These are phyloP conservation scores for Candida montana DNA, from an alignment of 805 yeast species.

Conservation along the genomic window DNA sequence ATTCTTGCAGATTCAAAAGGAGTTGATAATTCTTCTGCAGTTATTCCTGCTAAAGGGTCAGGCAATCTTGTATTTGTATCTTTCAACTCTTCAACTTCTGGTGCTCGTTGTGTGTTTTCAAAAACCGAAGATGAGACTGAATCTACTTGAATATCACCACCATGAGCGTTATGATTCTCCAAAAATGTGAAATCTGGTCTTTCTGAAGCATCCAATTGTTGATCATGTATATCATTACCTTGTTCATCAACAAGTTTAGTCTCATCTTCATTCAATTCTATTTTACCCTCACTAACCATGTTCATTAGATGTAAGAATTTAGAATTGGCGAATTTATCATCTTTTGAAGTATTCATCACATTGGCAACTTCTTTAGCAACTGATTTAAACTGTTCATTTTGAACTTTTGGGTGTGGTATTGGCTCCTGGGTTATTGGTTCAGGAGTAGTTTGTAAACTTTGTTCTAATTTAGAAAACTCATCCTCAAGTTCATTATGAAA, in stretches of 20 bases:
- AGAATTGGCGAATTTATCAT: conserved; percentile 23
- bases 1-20: conserved; percentile 22
- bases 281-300: conserved; percentile 20
- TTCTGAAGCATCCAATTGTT: conserved; percentile 6
- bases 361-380: conserved; percentile 24
- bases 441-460: conserved; percentile 2
- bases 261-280: conserved; percentile 20
- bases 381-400: conserved; percentile 18
- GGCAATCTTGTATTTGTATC: conserved; percentile 14
- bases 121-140: not conserved
- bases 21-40: conserved; percentile 18
- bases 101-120: conserved; percentile 10
- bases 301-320: conserved; percentile 24
- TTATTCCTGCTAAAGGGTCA: conserved; percentile 23
- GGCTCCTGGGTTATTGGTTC: not conserved
- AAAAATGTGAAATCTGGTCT: conserved; percentile 5
- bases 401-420: not conserved
- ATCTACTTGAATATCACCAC: conserved; percentile 6
- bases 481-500: conserved; percentile 14
- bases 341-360: conserved; percentile 18
- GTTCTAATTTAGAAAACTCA: conserved; percentile 13
- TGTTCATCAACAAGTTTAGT: conserved; percentile 20
- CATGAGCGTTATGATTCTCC: conserved; percentile 6
- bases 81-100: conserved; percentile 6
- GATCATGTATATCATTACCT: conserved; percentile 23